Evolutionary conservation across 306 rosid genomes (phyloP).

Genomic region (Comarum palustre): DNA sequence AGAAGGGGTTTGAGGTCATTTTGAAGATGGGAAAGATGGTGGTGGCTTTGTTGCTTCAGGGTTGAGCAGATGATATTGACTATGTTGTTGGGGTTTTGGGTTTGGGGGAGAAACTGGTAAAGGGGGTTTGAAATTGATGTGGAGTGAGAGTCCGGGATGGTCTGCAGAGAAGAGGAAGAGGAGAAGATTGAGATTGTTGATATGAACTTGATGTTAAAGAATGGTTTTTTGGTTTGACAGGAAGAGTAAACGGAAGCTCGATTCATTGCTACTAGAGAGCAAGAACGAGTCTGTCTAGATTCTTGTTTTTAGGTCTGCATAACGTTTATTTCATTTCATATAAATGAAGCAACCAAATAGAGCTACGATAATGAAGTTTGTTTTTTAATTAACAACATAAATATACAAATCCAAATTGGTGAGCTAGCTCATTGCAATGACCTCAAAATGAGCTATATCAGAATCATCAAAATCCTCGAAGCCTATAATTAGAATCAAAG

Average conservation of each 20-base stretch:
- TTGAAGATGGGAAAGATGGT: slow-evolving; percentile 43
- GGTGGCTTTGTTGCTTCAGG: slow-evolving; percentile 40
- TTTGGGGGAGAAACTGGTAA: slow-evolving; percentile 66
- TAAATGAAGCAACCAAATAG: no score
- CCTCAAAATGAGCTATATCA: no score
- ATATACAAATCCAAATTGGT: no score
- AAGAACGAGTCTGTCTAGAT: neutral
- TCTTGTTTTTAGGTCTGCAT: no score
- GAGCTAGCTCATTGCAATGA: no score
- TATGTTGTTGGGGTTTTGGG: slow-evolving; percentile 72
- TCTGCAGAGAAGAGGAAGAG: slow-evolving; percentile 37
- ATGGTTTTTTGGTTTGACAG: neutral
- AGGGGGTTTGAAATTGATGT: slow-evolving; percentile 55
- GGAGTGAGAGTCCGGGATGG: slow-evolving; percentile 42
- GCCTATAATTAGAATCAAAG: no score
- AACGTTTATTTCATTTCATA: no score
- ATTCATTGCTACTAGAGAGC: slow-evolving; percentile 33
- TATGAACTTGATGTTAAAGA: slow-evolving; percentile 8
- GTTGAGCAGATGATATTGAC: slow-evolving; percentile 59
- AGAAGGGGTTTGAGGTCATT: slow-evolving; percentile 50
- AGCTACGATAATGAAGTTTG: no score
- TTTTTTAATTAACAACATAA: no score
- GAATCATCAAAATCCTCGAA: no score
- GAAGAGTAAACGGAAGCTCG: slow-evolving; percentile 33
- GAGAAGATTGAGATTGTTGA: slow-evolving; percentile 21